A percentile compares a stretch with the other conserved stretches of the same genome.
Conservation (phyloP, 2,329 filamentous ascomycete species). For the Sporothrix pseudoabietina region DNA sequence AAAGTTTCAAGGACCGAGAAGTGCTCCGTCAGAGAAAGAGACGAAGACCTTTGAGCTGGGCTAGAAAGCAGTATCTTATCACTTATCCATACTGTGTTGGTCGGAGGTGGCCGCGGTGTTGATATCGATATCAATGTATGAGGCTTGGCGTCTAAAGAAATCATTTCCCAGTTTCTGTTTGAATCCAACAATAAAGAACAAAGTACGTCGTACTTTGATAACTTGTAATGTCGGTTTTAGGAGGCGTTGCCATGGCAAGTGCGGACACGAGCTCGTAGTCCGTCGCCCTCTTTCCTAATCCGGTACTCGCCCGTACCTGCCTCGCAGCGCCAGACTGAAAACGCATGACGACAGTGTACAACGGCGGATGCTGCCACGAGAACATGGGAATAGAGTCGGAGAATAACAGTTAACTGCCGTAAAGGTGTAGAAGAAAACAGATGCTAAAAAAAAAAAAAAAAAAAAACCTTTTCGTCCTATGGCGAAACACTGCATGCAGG, state of each 20-base stretch:
- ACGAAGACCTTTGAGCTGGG: background rate
- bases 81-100: background rate
- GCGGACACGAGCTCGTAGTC: background rate
- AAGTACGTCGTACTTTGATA: background rate
- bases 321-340: background rate
- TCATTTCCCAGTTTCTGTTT: background rate
- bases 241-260: background rate
- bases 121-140: background rate
- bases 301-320: background rate
- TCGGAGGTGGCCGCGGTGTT: background rate
- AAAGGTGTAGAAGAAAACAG: background rate
- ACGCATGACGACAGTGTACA: background rate
- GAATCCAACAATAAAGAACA: background rate
- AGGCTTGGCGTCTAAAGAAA: background rate
- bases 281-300: conserved; percentile 3
- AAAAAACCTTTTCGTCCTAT: background rate
- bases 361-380: background rate
- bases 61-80: background rate
- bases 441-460: background rate
- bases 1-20: background rate
- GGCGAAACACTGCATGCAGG: background rate
- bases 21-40: background rate
- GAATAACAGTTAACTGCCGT: background rate
- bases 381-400: background rate
- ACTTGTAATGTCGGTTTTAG: background rate